Conservation (phyloP, 2,329 filamentous ascomycete genomes). For the Anthostomella pinea region DNA sequence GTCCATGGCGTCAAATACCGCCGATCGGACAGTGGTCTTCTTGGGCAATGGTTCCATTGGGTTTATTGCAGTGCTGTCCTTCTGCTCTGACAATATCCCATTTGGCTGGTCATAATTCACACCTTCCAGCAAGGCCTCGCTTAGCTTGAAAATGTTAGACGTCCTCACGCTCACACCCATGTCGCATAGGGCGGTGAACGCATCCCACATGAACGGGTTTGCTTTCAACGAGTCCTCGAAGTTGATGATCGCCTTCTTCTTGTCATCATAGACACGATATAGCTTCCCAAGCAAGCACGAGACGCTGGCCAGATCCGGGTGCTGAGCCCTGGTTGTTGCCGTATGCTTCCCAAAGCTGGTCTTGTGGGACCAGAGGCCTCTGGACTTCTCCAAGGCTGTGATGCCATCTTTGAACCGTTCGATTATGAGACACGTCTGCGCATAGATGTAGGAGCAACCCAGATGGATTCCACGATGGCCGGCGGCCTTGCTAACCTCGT, state of each 20-base stretch:
- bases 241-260: constrained; percentile 77
- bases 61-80: constrained; percentile 34
- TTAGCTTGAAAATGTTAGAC: constrained; percentile 81
- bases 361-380: constrained; percentile 69
- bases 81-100: constrained; percentile 34
- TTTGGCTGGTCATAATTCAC: constrained; percentile 40
- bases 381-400: constrained; percentile 77
- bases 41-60: constrained; percentile 41
- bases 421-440: constrained; percentile 79
- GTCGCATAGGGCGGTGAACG: constrained; percentile 84
- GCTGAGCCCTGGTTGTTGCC: constrained; percentile 67
- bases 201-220: constrained; percentile 98
- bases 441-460: constrained; percentile 88
- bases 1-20: constrained; percentile 40
- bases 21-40: constrained; percentile 39
- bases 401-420: constrained; percentile 80
- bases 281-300: constrained; percentile 83
- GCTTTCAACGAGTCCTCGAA: constrained; percentile 86
- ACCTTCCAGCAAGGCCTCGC: constrained; percentile 48
- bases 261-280: constrained; percentile 77
- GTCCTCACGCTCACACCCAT: constrained; percentile 79
- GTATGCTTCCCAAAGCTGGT: constrained; percentile 81
- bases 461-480: constrained; percentile 72
- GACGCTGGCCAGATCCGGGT: constrained; percentile 82
- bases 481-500: constrained; percentile 72